Conservation (phyloP, 352 stramenopile genomes). For the Pythium folliculosum region DNA sequence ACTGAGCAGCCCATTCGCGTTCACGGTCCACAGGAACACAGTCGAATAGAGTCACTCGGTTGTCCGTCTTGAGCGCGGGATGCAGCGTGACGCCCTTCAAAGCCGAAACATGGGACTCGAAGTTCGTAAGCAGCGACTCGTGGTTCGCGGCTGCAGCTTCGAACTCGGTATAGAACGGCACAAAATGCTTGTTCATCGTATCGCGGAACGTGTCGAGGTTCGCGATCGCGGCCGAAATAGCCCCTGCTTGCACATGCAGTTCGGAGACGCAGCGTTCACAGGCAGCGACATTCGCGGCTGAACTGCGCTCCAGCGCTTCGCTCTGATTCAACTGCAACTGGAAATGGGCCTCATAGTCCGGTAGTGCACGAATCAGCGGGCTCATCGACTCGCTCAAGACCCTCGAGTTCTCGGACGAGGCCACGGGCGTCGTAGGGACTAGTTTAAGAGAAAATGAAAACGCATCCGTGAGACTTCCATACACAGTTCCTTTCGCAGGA, state of each 20-base stretch:
- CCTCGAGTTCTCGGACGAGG: slow-evolving; percentile 65
- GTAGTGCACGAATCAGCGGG: slow-evolving; percentile 74
- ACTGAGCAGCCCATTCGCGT: slow-evolving; percentile 75
- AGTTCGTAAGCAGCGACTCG: slow-evolving; percentile 59
- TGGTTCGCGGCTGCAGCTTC: slow-evolving; percentile 56
- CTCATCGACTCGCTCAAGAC: slow-evolving; percentile 79
- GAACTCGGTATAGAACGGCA: slow-evolving; percentile 82
- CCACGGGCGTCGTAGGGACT: slow-evolving; percentile 59
- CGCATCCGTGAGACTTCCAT: too few relatives aligned
- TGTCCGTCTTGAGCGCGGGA: slow-evolving; percentile 51
- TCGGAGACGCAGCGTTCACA: slow-evolving; percentile 57
- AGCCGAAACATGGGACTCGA: slow-evolving; percentile 65
- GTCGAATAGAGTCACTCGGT: slow-evolving; percentile 74
- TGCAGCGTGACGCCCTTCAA: slow-evolving; percentile 67
- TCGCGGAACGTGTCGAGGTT: slow-evolving; percentile 76
- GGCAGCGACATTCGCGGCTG: slow-evolving; percentile 50
- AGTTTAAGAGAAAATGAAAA: background rate
- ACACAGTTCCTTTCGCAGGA: background rate
- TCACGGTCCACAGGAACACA: slow-evolving; percentile 84
- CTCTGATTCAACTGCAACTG: slow-evolving; percentile 75
- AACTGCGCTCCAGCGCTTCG: slow-evolving; percentile 54
- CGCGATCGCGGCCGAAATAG: slow-evolving; percentile 69
- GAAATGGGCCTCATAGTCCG: slow-evolving; percentile 84
- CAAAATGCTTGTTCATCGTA: slow-evolving; percentile 84
- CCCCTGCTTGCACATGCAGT: slow-evolving; percentile 66